These are phyloP conservation scores for Paramyrothecium roridum DNA, from an alignment of 2,329 filamentous ascomycete species.

Conservation along the genomic window DNA sequence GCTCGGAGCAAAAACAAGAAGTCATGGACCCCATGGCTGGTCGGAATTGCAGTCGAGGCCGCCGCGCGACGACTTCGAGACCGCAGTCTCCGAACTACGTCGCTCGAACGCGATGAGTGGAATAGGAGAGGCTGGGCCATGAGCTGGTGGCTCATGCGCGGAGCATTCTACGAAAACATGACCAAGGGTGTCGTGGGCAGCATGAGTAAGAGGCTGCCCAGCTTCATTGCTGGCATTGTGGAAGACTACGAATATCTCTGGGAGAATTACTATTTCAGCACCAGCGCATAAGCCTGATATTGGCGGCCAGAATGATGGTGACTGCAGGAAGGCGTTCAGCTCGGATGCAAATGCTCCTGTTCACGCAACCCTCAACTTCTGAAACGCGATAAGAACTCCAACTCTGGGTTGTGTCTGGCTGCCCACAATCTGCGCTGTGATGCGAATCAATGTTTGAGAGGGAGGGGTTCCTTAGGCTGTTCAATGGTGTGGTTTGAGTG, in stretches of 20 bases:
- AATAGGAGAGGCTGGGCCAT: constrained; percentile 84
- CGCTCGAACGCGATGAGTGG: constrained; percentile 87
- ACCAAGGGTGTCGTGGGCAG: constrained; percentile 72
- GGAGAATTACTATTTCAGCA: constrained; percentile 95
- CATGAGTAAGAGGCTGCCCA: constrained; percentile 73
- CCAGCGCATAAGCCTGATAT: constrained; percentile 32
- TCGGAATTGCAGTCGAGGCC: constrained; percentile 82
- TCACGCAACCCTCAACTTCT: background rate
- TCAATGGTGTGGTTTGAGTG: too few species aligned
- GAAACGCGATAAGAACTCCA: too few species aligned
- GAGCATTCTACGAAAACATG: constrained; percentile 93
- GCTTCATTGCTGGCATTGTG: constrained; percentile 78
- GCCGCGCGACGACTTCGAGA: constrained; percentile 80
- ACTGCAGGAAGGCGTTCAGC: background rate
- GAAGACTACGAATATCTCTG: constrained; percentile 98
- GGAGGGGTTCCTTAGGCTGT: too few species aligned
- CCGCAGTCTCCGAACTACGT: constrained; percentile 75
- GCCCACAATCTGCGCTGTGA: too few species aligned
- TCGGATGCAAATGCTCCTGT: background rate
- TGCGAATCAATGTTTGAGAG: too few species aligned
- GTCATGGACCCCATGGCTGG: constrained; percentile 88
- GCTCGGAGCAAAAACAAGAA: constrained; percentile 69
- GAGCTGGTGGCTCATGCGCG: constrained; percentile 94
- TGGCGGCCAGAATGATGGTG: too few species aligned
- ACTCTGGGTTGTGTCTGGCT: too few species aligned